A percentile compares a stretch with the other conserved stretches of the same genome.
These are phyloP conservation scores for Cladophialophora exuberans DNA, from an alignment of 2,329 filamentous ascomycete species.

Conservation along the genomic window DNA sequence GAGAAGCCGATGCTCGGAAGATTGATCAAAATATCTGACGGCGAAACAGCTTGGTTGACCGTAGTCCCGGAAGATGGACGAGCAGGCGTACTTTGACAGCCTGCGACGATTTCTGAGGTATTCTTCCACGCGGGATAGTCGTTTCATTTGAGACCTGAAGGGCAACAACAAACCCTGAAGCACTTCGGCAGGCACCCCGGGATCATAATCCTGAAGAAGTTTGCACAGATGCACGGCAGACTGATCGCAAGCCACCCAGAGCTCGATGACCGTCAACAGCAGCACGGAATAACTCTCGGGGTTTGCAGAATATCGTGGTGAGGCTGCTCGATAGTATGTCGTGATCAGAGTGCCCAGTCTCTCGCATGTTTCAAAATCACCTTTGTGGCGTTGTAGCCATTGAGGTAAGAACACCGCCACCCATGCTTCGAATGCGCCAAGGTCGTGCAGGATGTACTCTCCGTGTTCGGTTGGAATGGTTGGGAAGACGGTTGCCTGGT, in stretches of 20 bases:
- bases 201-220: conserved; percentile 15
- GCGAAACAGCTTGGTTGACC: conserved; percentile 43
- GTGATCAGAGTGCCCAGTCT: not conserved
- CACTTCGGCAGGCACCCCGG: conserved; percentile 6
- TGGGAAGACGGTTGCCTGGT: not conserved
- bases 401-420: not conserved
- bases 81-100: not conserved
- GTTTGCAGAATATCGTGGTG: conserved; percentile 2
- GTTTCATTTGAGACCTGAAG: conserved; percentile 31
- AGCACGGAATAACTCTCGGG: not conserved
- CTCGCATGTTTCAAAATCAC: not conserved
- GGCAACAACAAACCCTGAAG: conserved; percentile 34
- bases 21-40: conserved; percentile 53
- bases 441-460: not conserved
- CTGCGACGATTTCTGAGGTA: conserved; percentile 6
- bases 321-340: not conserved
- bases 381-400: not conserved
- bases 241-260: conserved; percentile 12
- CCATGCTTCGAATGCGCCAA: not conserved
- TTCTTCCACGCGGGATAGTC: conserved; percentile 22
- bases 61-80: conserved; percentile 12
- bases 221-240: conserved; percentile 4
- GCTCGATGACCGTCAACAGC: conserved; percentile 1
- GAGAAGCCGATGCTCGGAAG: conserved; percentile 44
- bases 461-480: not conserved